Evolutionary conservation across 2,329 filamentous ascomycete genomes (phyloP), one percentile per base, ranked within the genome.

Genomic region (Alternaria consortialis): DNA sequence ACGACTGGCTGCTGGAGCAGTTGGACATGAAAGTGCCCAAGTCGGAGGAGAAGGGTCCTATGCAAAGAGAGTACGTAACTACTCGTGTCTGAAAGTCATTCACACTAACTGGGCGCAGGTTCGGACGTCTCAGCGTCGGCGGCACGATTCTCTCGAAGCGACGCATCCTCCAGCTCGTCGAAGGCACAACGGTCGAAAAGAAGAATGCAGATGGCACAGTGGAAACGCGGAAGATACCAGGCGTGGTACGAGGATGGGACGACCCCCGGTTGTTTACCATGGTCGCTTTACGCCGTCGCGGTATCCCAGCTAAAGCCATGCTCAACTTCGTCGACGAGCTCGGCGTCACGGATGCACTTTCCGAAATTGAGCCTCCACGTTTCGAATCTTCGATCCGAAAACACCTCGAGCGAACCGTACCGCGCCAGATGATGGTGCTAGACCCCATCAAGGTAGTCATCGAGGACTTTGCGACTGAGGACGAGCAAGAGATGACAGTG

Each of bases 321-420:
- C 87, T 97, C 59, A 90, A 92, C 56, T 98, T 97, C 71, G 89
- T 97, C 60, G 92, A 93, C 68, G 93, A 97, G 79, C 88, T 97
- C 20, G 94, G 94, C 32, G 93, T 97, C 39, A 97, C 94, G 0
- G 96, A 93, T 36, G 86, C 90, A 39, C 87, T 88, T 53, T 91
- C 90, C 4, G 88, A 91, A 65, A 97, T 97, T 69, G 88, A 94
- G 76, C 89, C 92, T 47, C 81, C 85, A 58, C 89, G 91, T n/a
- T 93, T 98, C 63, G 94, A 98, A 73, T 89, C 94, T 74, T 89
- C 88, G 0, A 88, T 98, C 62, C 89, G 94, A 23, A 89, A 89
- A 66, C 96, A 97, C 76, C 88, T 98, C 13, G 94, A 98, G 77
- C 87, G 87, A 50, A 93, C 92, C 0, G 93, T 97, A 0, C 94